These are phyloP conservation scores for Skeletonema potamos DNA, from an alignment of 108 stramenopile genomes.

Conservation along the genomic window DNA sequence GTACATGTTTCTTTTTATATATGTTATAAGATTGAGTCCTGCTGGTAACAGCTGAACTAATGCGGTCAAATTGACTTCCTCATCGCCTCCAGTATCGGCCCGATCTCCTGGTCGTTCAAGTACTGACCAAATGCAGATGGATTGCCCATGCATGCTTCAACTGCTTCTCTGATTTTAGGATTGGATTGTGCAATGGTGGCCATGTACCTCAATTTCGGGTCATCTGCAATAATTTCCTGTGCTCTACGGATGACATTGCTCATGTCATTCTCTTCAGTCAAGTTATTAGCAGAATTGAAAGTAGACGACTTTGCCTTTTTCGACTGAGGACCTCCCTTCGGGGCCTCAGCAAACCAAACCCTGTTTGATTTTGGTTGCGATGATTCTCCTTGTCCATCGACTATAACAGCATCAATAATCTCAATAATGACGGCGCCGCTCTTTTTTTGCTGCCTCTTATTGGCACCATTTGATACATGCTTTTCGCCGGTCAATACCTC, in stretches of 20 bases:
- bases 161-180: slow-evolving; percentile 39
- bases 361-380: neutral
- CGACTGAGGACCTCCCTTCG: slow-evolving; percentile 33
- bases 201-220: slow-evolving; percentile 36
- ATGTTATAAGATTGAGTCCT: too few species aligned
- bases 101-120: slow-evolving; percentile 38
- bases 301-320: neutral
- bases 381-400: slow-evolving; percentile 5
- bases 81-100: slow-evolving; percentile 45
- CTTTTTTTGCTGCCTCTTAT: neutral
- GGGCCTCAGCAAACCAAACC: neutral
- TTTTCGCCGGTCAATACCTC: slow-evolving; percentile 29
- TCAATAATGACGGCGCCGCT: slow-evolving; percentile 2
- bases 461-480: slow-evolving; percentile 7
- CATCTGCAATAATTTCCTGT: slow-evolving; percentile 30
- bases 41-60: neutral
- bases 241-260: slow-evolving; percentile 22
- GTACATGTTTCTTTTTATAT: too few species aligned
- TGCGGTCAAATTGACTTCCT: slow-evolving; percentile 21
- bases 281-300: neutral
- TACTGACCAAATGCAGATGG: slow-evolving; percentile 41
- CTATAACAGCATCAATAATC: slow-evolving; percentile 13
- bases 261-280: neutral
- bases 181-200: slow-evolving; percentile 38
- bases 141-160: slow-evolving; percentile 46